Evolutionary conservation across 2,329 filamentous ascomycete species (phyloP), one percentile per base, ranked within the genome.

Genomic region (Colletotrichum graminicola): DNA sequence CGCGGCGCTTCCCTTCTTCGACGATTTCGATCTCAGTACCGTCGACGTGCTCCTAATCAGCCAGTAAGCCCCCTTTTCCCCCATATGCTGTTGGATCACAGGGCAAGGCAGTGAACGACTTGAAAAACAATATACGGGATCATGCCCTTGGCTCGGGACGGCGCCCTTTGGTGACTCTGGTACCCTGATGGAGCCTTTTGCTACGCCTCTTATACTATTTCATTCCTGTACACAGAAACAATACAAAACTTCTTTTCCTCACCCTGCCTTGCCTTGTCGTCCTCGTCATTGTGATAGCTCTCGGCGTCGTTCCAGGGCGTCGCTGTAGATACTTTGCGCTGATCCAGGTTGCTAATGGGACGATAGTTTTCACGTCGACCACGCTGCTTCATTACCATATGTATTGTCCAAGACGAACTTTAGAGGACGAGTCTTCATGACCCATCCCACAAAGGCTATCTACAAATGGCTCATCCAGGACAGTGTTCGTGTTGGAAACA

Each of bases 401-500:
- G 96, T 99, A 71, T 89, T 99, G 75, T 93, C 95, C 75, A 99
- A 99, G 85, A 98, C 96, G 47, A 98, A 98, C 81, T 99, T 99
- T 85, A 92, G 93, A 75, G 96, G 96, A 60, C 91, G 95, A 29
- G 95, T 98, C 73, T 98, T 98, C 85, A 99, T 98, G 95, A 99
- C 96, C 62, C 96, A 99, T 85, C 94, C 96, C 1, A 99, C 96
- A 57, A 98, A 99, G 82, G 96, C 96, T 76, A 99, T 99, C 80
- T 99, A 99, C 88, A 98, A 98, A 84, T 98, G 96, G 95, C 90
- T 98, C 62, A 98, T 98, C 74, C 94, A 97, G 81, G 96, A 99
- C 82, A 97, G 94, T 75, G 94, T 99, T 55, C 92, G 96, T 71
- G 95, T 99, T 39, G 92, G 92, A 79, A 93, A 91, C 78, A 91